Evolutionary conservation across 148 eudicot genomes (phyloP).

Genomic region (Vaccinium macrocarpon): DNA sequence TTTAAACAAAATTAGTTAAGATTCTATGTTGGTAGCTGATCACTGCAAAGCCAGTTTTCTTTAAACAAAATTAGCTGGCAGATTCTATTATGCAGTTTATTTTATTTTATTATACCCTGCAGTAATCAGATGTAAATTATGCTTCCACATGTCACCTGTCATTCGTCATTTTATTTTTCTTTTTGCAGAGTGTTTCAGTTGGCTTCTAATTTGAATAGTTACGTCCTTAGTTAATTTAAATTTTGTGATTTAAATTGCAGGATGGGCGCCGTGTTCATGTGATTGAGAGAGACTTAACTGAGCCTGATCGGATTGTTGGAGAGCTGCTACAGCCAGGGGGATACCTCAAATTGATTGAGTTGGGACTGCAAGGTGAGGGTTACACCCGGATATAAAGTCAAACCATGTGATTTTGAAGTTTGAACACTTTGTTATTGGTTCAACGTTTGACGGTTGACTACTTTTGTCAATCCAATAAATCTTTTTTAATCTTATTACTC

Average conservation of each 20-base stretch:
- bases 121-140: not conserved
- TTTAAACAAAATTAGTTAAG: too few species aligned
- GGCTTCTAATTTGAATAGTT: too few species aligned
- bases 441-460: not conserved
- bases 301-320: slow-evolving; percentile 85
- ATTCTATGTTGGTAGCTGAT: not conserved
- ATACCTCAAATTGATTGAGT: slow-evolving; percentile 65
- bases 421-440: not conserved
- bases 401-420: not conserved
- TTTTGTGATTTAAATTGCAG: slow-evolving; percentile 27
- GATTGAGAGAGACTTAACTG: slow-evolving; percentile 75
- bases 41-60: not conserved
- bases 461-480: not conserved
- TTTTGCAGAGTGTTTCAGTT: not conserved
- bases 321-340: slow-evolving; percentile 90
- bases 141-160: not conserved
- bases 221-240: not conserved
- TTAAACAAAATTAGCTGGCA: not conserved
- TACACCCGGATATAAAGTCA: not conserved
- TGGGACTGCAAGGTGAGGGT: slow-evolving; percentile 71
- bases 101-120: too few species aligned
- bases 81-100: not conserved
- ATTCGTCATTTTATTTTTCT: not conserved
- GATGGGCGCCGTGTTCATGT: slow-evolving; percentile 80
- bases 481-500: not conserved